Evolutionary conservation across 2,329 filamentous ascomycete genomes (phyloP).

Genomic region (Zymoseptoria tritici): DNA sequence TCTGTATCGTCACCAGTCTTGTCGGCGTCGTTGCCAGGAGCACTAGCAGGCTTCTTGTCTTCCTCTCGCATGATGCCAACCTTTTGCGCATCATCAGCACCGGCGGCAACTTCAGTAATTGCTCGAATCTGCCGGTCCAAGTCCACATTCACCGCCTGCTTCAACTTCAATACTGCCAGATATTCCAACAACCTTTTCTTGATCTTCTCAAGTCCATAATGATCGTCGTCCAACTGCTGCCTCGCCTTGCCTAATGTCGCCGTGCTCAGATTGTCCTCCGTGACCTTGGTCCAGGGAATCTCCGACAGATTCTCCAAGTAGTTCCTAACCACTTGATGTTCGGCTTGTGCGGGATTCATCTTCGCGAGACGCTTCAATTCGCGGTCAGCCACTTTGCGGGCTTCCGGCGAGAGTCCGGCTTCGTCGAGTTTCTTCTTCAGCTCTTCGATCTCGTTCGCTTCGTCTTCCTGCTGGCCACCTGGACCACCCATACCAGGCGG

Average conservation of each 20-base stretch:
- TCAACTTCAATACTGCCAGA: conserved; percentile 88
- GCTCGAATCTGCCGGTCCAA: conserved; percentile 68
- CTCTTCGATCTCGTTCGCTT: conserved; percentile 83
- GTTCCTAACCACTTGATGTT: conserved; percentile 87
- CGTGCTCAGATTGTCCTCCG: conserved; percentile 75
- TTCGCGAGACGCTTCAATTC: conserved; percentile 84
- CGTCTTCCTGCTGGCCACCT: conserved; percentile 57
- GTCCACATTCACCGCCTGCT: conserved; percentile 80
- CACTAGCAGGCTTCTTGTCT: conserved; percentile 41
- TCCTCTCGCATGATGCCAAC: conserved; percentile 48
- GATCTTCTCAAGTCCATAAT: conserved; percentile 93
- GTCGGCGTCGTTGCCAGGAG: conserved; percentile 15
- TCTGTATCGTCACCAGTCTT: conserved; percentile 29
- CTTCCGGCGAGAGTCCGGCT: conserved; percentile 74
- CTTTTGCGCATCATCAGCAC: conserved; percentile 11
- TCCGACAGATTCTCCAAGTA: conserved; percentile 92
- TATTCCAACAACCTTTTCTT: conserved; percentile 96
- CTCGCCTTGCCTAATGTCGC: conserved; percentile 72
- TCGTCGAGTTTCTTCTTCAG: conserved; percentile 79
- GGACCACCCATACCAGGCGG: conserved; percentile 26
- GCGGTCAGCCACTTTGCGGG: conserved; percentile 80
- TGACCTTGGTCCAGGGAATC: conserved; percentile 82
- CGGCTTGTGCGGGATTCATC: conserved; percentile 93
- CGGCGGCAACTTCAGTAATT: conserved; percentile 30
- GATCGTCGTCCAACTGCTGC: conserved; percentile 88